Evolutionary conservation across 306 rosid genomes (phyloP), one percentile per base, ranked within the genome.

Genomic region (Dryas drummondii): DNA sequence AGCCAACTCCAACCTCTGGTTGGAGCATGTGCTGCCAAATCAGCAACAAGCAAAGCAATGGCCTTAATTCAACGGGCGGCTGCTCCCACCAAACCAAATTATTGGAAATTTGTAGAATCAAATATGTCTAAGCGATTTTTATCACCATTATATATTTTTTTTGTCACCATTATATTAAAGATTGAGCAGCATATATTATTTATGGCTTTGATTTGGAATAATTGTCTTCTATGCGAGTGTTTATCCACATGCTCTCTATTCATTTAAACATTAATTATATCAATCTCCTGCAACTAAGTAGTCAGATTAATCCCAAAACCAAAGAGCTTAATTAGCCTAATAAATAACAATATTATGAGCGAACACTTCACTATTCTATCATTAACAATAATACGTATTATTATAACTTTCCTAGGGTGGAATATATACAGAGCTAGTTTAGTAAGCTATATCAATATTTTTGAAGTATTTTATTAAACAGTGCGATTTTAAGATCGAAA

Each of bases 1-100:
- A 44, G 55, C 67, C 3, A 11, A 56, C n/a, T 4, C 45, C 40
- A 46, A n/a, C 1, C 8, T 15, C 37, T 11, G 22, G 32, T 7
- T 4, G 5, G 47, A 65, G 42, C 53, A 51, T 49, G 64, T 32
- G 76, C 41, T 56, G 79, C 69, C 40, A 17, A 63, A 50, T 41
- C 81, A 71, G 59, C 72, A 14, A 52, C 17, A 0, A 66, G 17
- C 68, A 63, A 63, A 41, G 65, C 32, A 63, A 51, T 56, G 81
- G 84, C 75, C 75, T 40, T 41, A 13, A 66, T 64, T 66, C 40
- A 58, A 71, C 32, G 54, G 84, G 81, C 84, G 84, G 84, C 59
- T 11, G 37, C 42, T 15, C 51, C 27, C 37, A 37, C 68, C 12
- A 3, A 12, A 40, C 19, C 12, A 3, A 12, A 40, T 19, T 50